These are phyloP conservation scores for Sistotremastrum suecicum DNA, from an alignment of 768 basidiomycete species.

Conservation along the genomic window DNA sequence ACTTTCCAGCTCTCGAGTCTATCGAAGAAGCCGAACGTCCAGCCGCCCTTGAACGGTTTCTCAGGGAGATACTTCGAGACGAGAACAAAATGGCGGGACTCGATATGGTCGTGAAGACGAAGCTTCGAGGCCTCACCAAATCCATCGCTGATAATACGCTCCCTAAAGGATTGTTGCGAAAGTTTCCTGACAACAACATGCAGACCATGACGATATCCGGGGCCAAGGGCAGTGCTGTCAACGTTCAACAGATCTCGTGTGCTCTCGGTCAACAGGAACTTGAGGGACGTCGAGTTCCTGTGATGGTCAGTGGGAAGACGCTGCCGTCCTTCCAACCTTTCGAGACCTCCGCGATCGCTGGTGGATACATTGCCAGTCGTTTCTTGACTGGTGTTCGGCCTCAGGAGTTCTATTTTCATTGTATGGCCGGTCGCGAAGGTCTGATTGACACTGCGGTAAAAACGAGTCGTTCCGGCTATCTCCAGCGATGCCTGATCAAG, in stretches of 20 bases:
- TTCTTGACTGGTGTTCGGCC: slow-evolving; percentile 97
- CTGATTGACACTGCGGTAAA: slow-evolving; percentile 99
- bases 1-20: slow-evolving; percentile 61
- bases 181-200: slow-evolving; percentile 98
- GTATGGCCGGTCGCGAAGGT: slow-evolving; percentile 99
- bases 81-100: slow-evolving; percentile 96
- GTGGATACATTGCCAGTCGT: slow-evolving; percentile 94
- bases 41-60: slow-evolving; percentile 42
- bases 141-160: slow-evolving; percentile 81
- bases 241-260: slow-evolving; percentile 97
- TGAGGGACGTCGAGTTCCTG: slow-evolving; percentile 95
- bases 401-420: slow-evolving; percentile 99
- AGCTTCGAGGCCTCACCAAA: slow-evolving; percentile 74
- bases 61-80: slow-evolving; percentile 88
- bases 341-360: slow-evolving; percentile 96
- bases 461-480: slow-evolving; percentile 94
- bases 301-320: slow-evolving; percentile 99
- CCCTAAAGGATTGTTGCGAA: slow-evolving; percentile 75
- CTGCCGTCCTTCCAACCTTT: slow-evolving; percentile 93
- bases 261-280: slow-evolving; percentile 94
- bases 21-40: slow-evolving; percentile 40
- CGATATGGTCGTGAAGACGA: slow-evolving; percentile 82
- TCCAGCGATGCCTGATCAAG: slow-evolving; percentile 96
- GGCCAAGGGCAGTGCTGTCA: slow-evolving; percentile 95
- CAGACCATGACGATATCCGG: slow-evolving; percentile 97